Conservation (phyloP, 2,329 filamentous ascomycete genomes). For the Scedosporium aurantiacum region DNA sequence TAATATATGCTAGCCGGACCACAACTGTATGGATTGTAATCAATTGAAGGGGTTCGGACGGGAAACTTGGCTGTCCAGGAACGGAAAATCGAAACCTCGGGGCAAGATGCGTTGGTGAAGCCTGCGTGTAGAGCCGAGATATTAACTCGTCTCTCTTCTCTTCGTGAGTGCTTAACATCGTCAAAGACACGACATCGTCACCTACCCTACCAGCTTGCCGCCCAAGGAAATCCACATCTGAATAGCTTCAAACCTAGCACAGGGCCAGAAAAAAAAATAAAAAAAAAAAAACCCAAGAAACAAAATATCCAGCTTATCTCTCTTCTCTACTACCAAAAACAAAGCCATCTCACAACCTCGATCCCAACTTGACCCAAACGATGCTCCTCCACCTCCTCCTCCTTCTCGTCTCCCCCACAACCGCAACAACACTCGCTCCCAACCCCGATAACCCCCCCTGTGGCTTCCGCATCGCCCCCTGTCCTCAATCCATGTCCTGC, state of each 20-base stretch:
- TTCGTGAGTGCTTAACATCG: background rate
- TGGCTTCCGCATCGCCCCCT: slow-evolving; percentile 19
- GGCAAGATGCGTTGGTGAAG: background rate
- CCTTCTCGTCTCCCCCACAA: background rate
- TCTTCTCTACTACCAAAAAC: background rate
- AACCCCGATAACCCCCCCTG: slow-evolving; percentile 10
- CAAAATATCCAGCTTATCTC: too few relatives aligned
- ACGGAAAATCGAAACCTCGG: background rate
- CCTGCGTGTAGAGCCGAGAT: background rate
- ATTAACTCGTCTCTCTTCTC: background rate
- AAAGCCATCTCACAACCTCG: background rate
- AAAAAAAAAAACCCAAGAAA: too few relatives aligned
- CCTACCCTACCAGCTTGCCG: too few relatives aligned
- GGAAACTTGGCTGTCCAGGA: background rate
- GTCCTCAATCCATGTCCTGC: slow-evolving; percentile 16
- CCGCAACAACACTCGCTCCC: background rate
- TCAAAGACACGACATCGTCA: too few relatives aligned
- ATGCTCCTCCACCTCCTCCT: background rate
- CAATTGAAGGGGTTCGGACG: background rate
- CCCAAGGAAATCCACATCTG: too few relatives aligned
- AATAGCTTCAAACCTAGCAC: too few relatives aligned
- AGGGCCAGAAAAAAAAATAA: too few relatives aligned
- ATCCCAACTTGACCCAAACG: background rate
- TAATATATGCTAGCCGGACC: background rate
- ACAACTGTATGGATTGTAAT: background rate